Evolutionary conservation across 129 eudicot genomes (phyloP).

Genomic region (Ambrosia artemisiifolia): DNA sequence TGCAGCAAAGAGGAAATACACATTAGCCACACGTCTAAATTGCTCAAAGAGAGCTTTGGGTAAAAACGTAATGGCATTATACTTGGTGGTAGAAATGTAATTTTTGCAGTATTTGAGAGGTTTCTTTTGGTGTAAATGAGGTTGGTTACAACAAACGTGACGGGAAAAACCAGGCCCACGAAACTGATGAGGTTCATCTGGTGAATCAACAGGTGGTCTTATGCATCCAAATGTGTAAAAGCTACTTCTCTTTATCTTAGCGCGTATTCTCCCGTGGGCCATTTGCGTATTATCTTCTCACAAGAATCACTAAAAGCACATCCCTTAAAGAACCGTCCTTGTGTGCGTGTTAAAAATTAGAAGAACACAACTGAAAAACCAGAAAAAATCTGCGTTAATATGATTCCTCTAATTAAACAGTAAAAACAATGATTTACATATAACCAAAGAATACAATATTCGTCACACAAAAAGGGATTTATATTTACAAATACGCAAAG

Average conservation of each 20-base stretch:
- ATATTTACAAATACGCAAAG: background rate
- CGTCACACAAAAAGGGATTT: background rate
- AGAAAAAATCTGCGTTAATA: conserved; percentile 24
- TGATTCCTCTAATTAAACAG: conserved; percentile 1
- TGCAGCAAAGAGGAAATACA: conserved; percentile 90
- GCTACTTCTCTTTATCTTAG: conserved; percentile 67
- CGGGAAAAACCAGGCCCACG: conserved; percentile 86
- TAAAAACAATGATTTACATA: background rate
- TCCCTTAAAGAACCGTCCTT: conserved; percentile 12
- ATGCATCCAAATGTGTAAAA: conserved; percentile 82
- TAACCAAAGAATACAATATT: background rate
- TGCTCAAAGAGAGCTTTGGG: conserved; percentile 97
- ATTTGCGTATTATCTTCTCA: conserved; percentile 27
- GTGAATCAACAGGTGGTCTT: conserved; percentile 35
- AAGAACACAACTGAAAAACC: conserved; percentile 9
- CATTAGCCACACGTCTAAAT: conserved; percentile 93
- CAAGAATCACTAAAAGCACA: conserved; percentile 17
- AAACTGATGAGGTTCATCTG: conserved; percentile 54
- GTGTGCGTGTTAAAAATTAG: background rate
- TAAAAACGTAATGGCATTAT: conserved; percentile 67
- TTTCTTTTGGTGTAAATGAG: conserved; percentile 64
- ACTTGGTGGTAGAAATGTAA: conserved; percentile 95
- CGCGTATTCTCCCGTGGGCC: conserved; percentile 81
- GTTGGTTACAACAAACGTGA: conserved; percentile 67
- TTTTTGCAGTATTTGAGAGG: conserved; percentile 71